These are phyloP conservation scores for Plantago elongata DNA, from an alignment of 257 asterid species.

Conservation along the genomic window DNA sequence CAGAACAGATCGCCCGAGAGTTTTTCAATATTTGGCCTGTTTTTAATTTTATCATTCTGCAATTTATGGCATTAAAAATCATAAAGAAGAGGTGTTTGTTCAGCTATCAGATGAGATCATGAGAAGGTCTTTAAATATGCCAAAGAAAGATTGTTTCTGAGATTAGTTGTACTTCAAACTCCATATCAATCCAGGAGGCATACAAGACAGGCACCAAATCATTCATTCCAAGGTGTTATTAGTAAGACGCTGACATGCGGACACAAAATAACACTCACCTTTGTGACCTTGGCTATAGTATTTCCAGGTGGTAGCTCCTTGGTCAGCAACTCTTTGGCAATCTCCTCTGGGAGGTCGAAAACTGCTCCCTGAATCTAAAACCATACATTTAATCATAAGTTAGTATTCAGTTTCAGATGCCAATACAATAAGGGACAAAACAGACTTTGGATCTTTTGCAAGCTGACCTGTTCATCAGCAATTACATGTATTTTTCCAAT, in stretches of 20 bases:
- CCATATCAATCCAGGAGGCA: background rate
- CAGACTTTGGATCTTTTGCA: background rate
- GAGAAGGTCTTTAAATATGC: too few species aligned
- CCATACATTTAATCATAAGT: constrained; percentile 7
- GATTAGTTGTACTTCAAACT: background rate
- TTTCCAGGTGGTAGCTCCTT: constrained; percentile 82
- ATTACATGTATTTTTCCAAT: constrained; percentile 66
- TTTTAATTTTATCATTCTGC: too few species aligned
- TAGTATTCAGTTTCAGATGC: constrained; percentile 9
- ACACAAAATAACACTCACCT: constrained; percentile 35
- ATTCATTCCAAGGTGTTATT: background rate
- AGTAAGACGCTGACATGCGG: background rate
- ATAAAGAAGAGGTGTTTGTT: too few species aligned
- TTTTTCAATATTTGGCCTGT: too few species aligned
- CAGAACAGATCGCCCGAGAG: too few species aligned
- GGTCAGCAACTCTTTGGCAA: constrained; percentile 70
- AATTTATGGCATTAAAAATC: too few species aligned
- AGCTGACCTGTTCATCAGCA: constrained; percentile 64
- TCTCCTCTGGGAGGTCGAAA: constrained; percentile 95
- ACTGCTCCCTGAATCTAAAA: constrained; percentile 84
- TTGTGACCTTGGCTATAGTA: constrained; percentile 66
- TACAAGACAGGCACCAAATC: background rate
- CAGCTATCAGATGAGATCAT: too few species aligned
- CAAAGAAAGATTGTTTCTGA: too few species aligned
- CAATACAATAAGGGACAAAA: constrained; percentile 4